phyloP scores from a whole-genome alignment of 1,284 basidiomycete genomes.

The Ganoderma lucidum region DNA sequence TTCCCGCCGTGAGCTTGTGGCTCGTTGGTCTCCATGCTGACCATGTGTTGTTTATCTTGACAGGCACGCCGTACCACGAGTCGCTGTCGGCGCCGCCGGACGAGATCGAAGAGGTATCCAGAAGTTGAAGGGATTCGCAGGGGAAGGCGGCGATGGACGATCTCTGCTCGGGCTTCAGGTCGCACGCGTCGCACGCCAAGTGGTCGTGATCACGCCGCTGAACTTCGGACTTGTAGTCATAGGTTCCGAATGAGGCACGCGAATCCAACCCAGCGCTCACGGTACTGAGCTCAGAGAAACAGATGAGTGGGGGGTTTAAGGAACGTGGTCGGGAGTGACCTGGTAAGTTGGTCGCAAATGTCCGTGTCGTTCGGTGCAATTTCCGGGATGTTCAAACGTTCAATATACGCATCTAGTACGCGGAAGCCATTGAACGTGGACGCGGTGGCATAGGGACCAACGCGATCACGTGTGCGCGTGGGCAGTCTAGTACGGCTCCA shows the following conservation, averaged over 20 bases:
- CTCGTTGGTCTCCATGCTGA: not conserved
- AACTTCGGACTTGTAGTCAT: not conserved
- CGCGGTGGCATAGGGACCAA: not conserved
- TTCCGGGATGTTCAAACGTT: too few relatives aligned
- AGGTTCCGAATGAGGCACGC: too few relatives aligned
- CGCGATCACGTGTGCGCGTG: conserved; percentile 16
- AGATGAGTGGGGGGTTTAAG: not conserved
- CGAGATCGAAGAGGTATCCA: not conserved
- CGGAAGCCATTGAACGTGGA: not conserved
- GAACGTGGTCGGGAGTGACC: not conserved
- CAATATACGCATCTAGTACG: too few relatives aligned
- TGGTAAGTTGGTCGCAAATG: too few relatives aligned
- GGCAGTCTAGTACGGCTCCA: not conserved
- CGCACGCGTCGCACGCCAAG: not conserved
- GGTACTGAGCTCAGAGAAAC: not conserved
- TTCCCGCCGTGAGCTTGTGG: not conserved
- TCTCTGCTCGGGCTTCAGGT: not conserved
- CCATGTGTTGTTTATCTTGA: not conserved
- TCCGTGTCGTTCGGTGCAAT: too few relatives aligned
- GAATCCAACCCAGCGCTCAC: not conserved
- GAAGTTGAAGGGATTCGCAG: not conserved
- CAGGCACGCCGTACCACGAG: not conserved
- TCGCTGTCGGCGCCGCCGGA: not conserved
- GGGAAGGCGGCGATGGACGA: not conserved
- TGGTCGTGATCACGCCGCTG: not conserved